These are phyloP conservation scores for Auriscalpium orientale DNA, from an alignment of 768 basidiomycete genomes.

Conservation along the genomic window DNA sequence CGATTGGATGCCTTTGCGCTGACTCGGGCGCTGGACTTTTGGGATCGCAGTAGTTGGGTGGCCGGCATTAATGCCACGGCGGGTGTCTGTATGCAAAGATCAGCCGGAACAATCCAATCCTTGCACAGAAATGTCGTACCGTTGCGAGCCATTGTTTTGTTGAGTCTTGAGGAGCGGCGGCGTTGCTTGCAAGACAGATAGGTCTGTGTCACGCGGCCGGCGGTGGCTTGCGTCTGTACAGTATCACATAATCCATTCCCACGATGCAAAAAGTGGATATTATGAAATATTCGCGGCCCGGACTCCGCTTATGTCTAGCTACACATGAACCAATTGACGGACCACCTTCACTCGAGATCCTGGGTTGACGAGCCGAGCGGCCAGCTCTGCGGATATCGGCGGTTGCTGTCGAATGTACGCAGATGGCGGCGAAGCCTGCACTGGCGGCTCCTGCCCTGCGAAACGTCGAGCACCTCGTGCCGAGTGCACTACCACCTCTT, in stretches of 20 bases:
- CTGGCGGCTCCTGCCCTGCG: constrained; percentile 15
- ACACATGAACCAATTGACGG: constrained; percentile 33
- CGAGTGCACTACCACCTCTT: constrained; percentile 24
- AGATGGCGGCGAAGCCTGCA: constrained; percentile 7
- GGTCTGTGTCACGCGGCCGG: constrained; percentile 12
- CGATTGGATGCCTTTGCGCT: constrained; percentile 88
- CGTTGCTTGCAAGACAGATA: neutral
- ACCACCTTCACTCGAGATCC: constrained; percentile 39
- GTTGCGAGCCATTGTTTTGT: constrained; percentile 68
- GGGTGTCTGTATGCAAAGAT: constrained; percentile 51
- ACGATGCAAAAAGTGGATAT: constrained; percentile 1
- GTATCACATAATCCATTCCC: constrained; percentile 26
- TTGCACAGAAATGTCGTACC: constrained; percentile 31
- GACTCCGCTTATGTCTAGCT: neutral
- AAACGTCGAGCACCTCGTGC: constrained; percentile 15
- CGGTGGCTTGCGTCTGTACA: constrained; percentile 56
- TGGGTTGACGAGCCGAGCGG: constrained; percentile 19
- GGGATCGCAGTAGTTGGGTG: constrained; percentile 82
- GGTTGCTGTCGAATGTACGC: neutral
- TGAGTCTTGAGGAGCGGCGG: constrained; percentile 26
- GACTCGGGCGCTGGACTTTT: constrained; percentile 67
- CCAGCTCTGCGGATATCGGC: constrained; percentile 1
- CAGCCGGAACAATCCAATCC: constrained; percentile 1
- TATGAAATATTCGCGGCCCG: neutral
- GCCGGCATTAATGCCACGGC: constrained; percentile 81